Evolutionary conservation across 2,329 filamentous ascomycete species (phyloP).

Genomic region (Colletotrichum sp.): DNA sequence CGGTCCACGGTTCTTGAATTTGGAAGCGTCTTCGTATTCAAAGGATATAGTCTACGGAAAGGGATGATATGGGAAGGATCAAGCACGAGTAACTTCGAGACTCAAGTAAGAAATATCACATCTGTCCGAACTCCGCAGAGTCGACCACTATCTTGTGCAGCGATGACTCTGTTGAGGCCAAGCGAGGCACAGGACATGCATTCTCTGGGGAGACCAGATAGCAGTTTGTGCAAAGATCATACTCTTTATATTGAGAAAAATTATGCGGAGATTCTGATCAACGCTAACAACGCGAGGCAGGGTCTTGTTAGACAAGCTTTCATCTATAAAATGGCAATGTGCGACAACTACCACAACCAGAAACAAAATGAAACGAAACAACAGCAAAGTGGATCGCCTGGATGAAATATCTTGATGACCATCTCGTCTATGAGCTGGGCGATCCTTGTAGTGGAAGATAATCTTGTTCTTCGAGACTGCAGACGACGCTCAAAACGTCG

Average conservation of each 20-base stretch:
- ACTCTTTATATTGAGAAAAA: not conserved
- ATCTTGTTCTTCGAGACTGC: fast-evolving
- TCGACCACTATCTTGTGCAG: not conserved
- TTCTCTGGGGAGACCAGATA: not conserved
- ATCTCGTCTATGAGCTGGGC: not conserved
- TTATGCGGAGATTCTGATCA: not conserved
- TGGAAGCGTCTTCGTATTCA: not conserved
- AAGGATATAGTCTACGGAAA: not conserved
- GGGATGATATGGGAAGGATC: fast-evolving
- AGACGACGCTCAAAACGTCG: fast-evolving
- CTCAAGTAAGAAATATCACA: not conserved
- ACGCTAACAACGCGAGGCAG: not conserved
- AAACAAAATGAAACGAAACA: not conserved
- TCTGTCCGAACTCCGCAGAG: not conserved
- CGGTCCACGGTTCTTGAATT: not conserved
- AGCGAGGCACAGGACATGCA: fast-evolving
- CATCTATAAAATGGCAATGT: not conserved
- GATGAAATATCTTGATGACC: not conserved
- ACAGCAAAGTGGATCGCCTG: not conserved
- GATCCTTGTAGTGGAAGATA: not conserved
- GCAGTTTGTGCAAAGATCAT: not conserved
- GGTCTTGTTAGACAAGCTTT: not conserved
- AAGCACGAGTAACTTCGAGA: fast-evolving
- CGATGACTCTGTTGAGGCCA: not conserved
- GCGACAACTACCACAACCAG: not conserved